Base-by-base conservation (phyloP, 177 flowering plant genomes). In the Vitis hybrid region DNA sequence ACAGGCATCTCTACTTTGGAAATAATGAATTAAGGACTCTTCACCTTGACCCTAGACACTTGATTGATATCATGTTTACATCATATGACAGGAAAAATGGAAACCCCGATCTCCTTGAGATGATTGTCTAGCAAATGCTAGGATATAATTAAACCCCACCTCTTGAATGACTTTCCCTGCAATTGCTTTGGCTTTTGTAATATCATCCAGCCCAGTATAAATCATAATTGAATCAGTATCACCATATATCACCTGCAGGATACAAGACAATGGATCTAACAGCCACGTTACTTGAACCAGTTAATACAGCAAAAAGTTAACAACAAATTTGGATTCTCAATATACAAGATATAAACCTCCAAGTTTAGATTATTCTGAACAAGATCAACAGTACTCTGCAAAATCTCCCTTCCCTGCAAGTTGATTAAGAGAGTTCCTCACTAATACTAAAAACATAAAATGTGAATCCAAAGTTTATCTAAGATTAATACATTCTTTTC, bases 211-310 rank as follows among this genome's bases (percentile, higher is more conserved):
- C 48, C 98, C 98, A 77, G 82, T 92, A 65, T 92, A 79, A 68
- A 96, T 89, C 99, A 96, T 96, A 51, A 96, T 96, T 66, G 99
- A 96, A 84, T 96, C 99, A 19, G 99, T 96, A 77, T 96, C 99
- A 56, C 99, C 99, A 76, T 96, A 96, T 13, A 96, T 89, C 55
- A 96, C 99, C 99, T 96, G 84, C 65, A 69, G 72, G 32, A 61
- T 17, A 45, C 52, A 61, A 67, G 52, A 59, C 19, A 17, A 40
- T 40, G 45, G 45, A 40, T 40, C 45, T 40, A 40, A 40, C 7
- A 5, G 45, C 8, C 45, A 40, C 8, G 2, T 5, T 57, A 9
- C 21, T 18, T 57, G n/a, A n/a, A 57, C 19, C 23, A 57, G 10
- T n/a, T 10, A 72, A 15, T 45, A n/a, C 13, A 52, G 26, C n/a